Percentiles rank a stretch among this genome's conserved stretches.
phyloP scores from a whole-genome alignment of 1,139 yeast species.

The Pichia terricola region DNA sequence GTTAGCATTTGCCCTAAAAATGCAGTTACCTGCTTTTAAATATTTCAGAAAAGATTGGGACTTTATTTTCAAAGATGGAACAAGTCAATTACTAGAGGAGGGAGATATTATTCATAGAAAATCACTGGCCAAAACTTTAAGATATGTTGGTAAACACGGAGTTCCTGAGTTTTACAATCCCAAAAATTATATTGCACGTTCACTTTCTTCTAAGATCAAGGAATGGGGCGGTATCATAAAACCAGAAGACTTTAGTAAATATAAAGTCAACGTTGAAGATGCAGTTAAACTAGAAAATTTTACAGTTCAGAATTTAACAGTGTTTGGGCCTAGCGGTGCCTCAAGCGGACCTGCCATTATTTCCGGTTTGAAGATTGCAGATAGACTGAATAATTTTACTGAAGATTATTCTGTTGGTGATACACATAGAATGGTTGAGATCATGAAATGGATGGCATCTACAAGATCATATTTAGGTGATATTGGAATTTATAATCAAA shows the following conservation, averaged over 20 bases:
- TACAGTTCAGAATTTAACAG: slow-evolving; percentile 32
- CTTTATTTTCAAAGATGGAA: slow-evolving; percentile 34
- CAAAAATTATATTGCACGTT: slow-evolving; percentile 36
- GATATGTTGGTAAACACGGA: slow-evolving; percentile 63
- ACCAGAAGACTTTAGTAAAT: slow-evolving; percentile 52
- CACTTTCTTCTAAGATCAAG: slow-evolving; percentile 28
- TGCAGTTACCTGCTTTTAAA: slow-evolving; percentile 28
- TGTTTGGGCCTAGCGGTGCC: slow-evolving; percentile 66
- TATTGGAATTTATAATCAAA: slow-evolving; percentile 27
- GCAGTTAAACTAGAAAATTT: slow-evolving; percentile 42
- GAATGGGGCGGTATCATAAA: slow-evolving; percentile 35
- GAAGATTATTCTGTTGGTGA: slow-evolving; percentile 38
- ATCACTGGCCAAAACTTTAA: slow-evolving; percentile 56
- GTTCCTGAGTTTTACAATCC: slow-evolving; percentile 79
- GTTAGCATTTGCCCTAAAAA: slow-evolving; percentile 33
- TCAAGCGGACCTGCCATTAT: slow-evolving; percentile 78
- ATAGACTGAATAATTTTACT: slow-evolving; percentile 22
- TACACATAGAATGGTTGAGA: slow-evolving; percentile 67
- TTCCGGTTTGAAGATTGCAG: slow-evolving; percentile 57
- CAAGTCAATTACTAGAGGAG: slow-evolving; percentile 26
- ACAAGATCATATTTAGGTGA: slow-evolving; percentile 82
- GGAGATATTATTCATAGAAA: slow-evolving; percentile 60
- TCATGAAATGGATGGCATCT: slow-evolving; percentile 90
- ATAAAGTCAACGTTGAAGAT: slow-evolving; percentile 43
- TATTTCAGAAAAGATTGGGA: slow-evolving; percentile 39